These are phyloP conservation scores for Cordyceps militaris DNA, from an alignment of 2,329 filamentous ascomycete genomes.

Conservation along the genomic window DNA sequence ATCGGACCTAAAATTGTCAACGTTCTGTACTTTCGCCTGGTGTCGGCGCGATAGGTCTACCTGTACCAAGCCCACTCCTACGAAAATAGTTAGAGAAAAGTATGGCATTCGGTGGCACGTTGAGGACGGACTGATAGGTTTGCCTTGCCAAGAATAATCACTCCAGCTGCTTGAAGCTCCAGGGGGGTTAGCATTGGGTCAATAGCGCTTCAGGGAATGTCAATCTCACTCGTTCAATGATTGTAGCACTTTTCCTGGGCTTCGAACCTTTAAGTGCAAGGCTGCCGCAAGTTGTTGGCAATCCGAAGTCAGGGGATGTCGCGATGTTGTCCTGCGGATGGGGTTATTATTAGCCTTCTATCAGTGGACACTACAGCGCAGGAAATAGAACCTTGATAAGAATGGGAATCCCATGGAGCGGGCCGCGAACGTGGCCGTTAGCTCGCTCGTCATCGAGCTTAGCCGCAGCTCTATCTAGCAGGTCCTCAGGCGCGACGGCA, in stretches of 20 bases:
- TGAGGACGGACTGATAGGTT: conserved; percentile 13
- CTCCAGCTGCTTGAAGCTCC: conserved; percentile 7
- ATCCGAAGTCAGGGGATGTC: conserved; percentile 8
- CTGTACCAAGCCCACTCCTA: background rate
- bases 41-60: background rate
- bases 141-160: conserved; percentile 16
- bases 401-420: conserved; percentile 18
- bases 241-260: conserved; percentile 12
- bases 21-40: background rate
- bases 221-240: conserved; percentile 11
- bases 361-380: background rate
- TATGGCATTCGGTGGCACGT: background rate
- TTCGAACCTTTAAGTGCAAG: conserved; percentile 14
- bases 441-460: conserved; percentile 15
- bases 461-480: conserved; percentile 3
- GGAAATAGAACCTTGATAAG: conserved; percentile 15
- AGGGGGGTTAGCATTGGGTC: background rate
- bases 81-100: background rate
- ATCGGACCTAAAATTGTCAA: background rate
- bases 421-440: conserved; percentile 11
- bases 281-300: conserved; percentile 15
- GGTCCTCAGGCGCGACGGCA: background rate
- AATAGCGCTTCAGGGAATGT: background rate
- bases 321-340: conserved; percentile 1
- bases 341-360: background rate